Percentiles rank a stretch among this genome's conserved stretches.
phyloP scores from a whole-genome alignment of 2,329 filamentous ascomycete genomes.

The Hirsutella minnesotensis region DNA sequence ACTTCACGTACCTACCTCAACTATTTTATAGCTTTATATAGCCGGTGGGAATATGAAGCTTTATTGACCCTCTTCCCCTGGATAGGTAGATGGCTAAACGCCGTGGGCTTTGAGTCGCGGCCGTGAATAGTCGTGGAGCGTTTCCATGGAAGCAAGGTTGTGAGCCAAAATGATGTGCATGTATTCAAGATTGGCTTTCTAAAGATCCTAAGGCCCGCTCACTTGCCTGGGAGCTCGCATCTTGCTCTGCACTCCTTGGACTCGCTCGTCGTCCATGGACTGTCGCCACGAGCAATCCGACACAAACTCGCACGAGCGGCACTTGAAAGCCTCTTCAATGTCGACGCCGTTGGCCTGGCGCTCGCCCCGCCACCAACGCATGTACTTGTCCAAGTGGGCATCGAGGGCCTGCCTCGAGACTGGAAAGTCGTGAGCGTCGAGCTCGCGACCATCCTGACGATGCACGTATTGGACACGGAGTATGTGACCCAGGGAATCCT shows the following conservation, averaged over 20 bases:
- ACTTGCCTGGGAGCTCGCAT: too few relatives aligned
- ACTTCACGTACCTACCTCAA: too few relatives aligned
- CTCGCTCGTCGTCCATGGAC: conserved; percentile 50
- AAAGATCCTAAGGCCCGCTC: too few relatives aligned
- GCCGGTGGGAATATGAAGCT: too few relatives aligned
- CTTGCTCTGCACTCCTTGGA: conserved; percentile 12
- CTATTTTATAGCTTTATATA: too few relatives aligned
- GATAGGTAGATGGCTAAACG: too few relatives aligned
- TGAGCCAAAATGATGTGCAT: too few relatives aligned
- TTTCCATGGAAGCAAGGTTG: too few relatives aligned
- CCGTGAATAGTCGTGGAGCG: too few relatives aligned
- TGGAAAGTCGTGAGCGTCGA: conserved; percentile 47
- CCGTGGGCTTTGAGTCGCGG: too few relatives aligned
- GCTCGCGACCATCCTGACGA: conserved; percentile 37
- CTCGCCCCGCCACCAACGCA: conserved; percentile 82
- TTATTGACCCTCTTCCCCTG: too few relatives aligned
- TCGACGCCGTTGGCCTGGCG: conserved; percentile 62
- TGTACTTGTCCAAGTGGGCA: conserved; percentile 53
- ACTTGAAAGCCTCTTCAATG: conserved; percentile 83
- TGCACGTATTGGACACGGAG: conserved; percentile 43
- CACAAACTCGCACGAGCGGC: conserved; percentile 70
- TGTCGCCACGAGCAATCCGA: conserved; percentile 69
- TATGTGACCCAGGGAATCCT: conserved; percentile 34
- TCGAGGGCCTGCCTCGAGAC: conserved; percentile 55
- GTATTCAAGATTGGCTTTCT: too few relatives aligned